These are phyloP conservation scores for Dothistroma septosporum DNA, from an alignment of 2,329 filamentous ascomycete species.

Conservation along the genomic window DNA sequence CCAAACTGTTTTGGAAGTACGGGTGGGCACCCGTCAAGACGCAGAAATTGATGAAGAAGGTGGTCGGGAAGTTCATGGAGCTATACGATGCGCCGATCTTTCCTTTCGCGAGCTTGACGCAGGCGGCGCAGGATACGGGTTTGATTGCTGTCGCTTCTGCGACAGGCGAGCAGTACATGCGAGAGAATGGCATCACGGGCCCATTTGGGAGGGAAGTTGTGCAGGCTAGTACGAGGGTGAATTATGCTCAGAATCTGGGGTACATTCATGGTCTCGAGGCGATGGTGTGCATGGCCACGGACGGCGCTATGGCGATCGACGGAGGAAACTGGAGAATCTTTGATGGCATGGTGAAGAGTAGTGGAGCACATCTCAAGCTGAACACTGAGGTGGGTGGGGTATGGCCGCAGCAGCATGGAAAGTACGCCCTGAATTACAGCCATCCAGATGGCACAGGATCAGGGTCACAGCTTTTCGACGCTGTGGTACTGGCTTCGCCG, in stretches of 20 bases:
- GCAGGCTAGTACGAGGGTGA: constrained; percentile 86
- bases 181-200: constrained; percentile 61
- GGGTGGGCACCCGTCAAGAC: constrained; percentile 72
- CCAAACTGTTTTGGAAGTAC: constrained; percentile 80
- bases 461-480: constrained; percentile 38
- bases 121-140: constrained; percentile 63
- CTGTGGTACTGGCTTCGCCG: constrained; percentile 74
- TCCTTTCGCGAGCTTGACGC: constrained; percentile 73
- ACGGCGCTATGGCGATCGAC: constrained; percentile 71
- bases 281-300: constrained; percentile 87
- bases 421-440: constrained; percentile 45
- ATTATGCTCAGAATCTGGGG: constrained; percentile 87
- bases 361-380: constrained; percentile 57
- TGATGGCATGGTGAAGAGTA: constrained; percentile 66
- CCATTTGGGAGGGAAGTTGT: constrained; percentile 75
- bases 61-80: constrained; percentile 67
- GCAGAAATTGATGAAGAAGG: constrained; percentile 65
- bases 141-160: constrained; percentile 62
- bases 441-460: constrained; percentile 10
- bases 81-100: constrained; percentile 81
- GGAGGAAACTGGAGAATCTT: constrained; percentile 97
- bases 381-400: constrained; percentile 67
- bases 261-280: constrained; percentile 84
- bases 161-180: constrained; percentile 71
- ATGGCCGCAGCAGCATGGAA: constrained; percentile 31